These are phyloP conservation scores for Microthlaspi erraticum DNA, from an alignment of 345 rosid genomes.

Conservation along the genomic window DNA sequence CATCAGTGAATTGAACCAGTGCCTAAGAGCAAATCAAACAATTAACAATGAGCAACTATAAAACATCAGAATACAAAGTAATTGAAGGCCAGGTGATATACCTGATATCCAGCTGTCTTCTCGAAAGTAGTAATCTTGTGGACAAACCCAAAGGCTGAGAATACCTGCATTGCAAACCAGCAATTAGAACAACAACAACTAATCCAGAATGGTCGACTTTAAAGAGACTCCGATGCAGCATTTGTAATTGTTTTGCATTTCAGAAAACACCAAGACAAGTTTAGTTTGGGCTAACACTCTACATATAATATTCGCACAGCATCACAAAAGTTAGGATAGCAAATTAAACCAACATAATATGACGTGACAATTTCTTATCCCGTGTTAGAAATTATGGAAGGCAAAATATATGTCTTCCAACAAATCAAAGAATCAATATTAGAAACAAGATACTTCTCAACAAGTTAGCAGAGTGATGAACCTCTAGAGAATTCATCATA, in stretches of 20 bases:
- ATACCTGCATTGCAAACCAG: slow-evolving; percentile 70
- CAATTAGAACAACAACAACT: slow-evolving; percentile 38
- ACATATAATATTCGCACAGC: neutral
- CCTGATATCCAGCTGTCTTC: slow-evolving; percentile 99
- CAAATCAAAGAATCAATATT: slow-evolving; percentile 8
- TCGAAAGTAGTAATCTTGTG: slow-evolving; percentile 98
- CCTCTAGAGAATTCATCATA: slow-evolving; percentile 17
- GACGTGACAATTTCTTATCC: no score
- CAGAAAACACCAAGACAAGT: slow-evolving; percentile 9
- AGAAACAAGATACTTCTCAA: neutral
- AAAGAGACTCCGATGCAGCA: slow-evolving; percentile 1
- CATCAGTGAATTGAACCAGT: slow-evolving; percentile 93
- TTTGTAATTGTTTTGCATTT: slow-evolving; percentile 9
- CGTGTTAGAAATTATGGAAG: no score
- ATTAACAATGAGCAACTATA: slow-evolving; percentile 25
- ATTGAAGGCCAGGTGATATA: slow-evolving; percentile 27
- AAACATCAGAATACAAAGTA: slow-evolving; percentile 15
- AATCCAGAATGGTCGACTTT: slow-evolving; percentile 7
- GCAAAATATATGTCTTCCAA: slow-evolving; percentile 17
- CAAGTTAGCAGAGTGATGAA: slow-evolving; percentile 24
- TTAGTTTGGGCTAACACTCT: neutral
- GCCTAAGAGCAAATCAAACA: slow-evolving; percentile 60
- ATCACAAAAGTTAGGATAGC: neutral
- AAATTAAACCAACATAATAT: slow-evolving; percentile 23
- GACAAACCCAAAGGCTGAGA: slow-evolving; percentile 98